Evolutionary conservation across 805 yeast genomes (phyloP).

Genomic region (Wickerhamomyces mucosus): DNA sequence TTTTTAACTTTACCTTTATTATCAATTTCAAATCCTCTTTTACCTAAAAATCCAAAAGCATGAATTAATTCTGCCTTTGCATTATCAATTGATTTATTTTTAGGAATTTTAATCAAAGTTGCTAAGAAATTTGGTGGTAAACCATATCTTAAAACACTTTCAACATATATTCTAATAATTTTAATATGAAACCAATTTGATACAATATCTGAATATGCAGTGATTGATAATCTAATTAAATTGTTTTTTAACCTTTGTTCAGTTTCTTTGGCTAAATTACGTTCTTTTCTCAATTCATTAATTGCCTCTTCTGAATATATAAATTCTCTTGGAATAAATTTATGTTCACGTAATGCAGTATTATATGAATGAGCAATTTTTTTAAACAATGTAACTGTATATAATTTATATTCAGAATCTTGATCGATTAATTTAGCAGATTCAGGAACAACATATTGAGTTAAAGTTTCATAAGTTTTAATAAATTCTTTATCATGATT

Average conservation of each 20-base stretch:
- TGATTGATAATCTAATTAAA: constrained; percentile 68
- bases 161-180: constrained; percentile 81
- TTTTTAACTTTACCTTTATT: constrained; percentile 56
- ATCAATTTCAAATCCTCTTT: constrained; percentile 71
- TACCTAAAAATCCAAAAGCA: constrained; percentile 85
- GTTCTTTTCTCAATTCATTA: constrained; percentile 69
- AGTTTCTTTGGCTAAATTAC: constrained; percentile 58
- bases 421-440: constrained; percentile 60
- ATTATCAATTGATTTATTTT: constrained; percentile 32
- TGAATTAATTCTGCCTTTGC: constrained; percentile 62
- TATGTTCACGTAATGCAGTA: constrained; percentile 66
- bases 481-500: constrained; percentile 49
- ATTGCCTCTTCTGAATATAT: constrained; percentile 72
- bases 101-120: constrained; percentile 36
- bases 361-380: constrained; percentile 66
- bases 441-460: constrained; percentile 85
- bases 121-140: constrained; percentile 85
- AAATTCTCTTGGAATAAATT: constrained; percentile 91
- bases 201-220: constrained; percentile 84
- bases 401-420: constrained; percentile 69
- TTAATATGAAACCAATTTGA: constrained; percentile 88
- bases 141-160: constrained; percentile 91
- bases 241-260: constrained; percentile 73
- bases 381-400: constrained; percentile 75
- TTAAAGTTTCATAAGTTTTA: constrained; percentile 62